Evolutionary conservation across 2,329 filamentous ascomycete species (phyloP), one percentile per base, ranked within the genome.

Genomic region (Sporothrix humicola): DNA sequence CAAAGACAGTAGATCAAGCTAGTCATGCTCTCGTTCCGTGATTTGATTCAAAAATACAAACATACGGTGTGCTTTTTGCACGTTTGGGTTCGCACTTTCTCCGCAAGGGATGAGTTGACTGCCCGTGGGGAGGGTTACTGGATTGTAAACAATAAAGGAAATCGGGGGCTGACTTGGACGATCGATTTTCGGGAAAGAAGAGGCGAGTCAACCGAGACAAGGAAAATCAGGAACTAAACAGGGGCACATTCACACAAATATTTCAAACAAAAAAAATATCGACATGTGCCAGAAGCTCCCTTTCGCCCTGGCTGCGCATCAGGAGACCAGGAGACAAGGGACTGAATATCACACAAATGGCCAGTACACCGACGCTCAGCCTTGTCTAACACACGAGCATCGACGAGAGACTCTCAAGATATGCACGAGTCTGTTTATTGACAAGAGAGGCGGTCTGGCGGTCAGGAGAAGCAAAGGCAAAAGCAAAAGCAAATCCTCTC

Each of bases 151-250:
- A 48, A 46, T 56, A 48, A 26, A 6, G n/a, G n/a, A 48, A 26
- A 9, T 65, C 61, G 17, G 20, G 31, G 10, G 46, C 17, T 63
- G 37, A 46, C 37, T 13, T 37, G n/a, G n/a, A 48, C 42, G 61
- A 65, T 65, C 61, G 42, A 48, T 42, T n/a, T 65, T 48, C n/a
- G 61, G 58, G 31, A 63, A 63, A 20, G 58, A 20, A 20, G 20
- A 65, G 10, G 42, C 42, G 61, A 46, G 42, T 42, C 61, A 46
- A 65, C 42, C 61, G 42, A 65, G 42, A 48, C 61, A 26, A 26
- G 23, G 8, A 20, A 26, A 7, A 44, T 7, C 13, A 3, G 58
- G 20, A 48, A 26, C 9, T 26, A 12, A 56, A 20, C 6, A 44
- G n/a, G 15, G 15, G n/a, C 61, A 65, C 31, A 37, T 37, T 6